Evolutionary conservation across 805 yeast species (phyloP), one percentile per base, ranked within the genome.

Genomic region (Dipodascus albidus): DNA sequence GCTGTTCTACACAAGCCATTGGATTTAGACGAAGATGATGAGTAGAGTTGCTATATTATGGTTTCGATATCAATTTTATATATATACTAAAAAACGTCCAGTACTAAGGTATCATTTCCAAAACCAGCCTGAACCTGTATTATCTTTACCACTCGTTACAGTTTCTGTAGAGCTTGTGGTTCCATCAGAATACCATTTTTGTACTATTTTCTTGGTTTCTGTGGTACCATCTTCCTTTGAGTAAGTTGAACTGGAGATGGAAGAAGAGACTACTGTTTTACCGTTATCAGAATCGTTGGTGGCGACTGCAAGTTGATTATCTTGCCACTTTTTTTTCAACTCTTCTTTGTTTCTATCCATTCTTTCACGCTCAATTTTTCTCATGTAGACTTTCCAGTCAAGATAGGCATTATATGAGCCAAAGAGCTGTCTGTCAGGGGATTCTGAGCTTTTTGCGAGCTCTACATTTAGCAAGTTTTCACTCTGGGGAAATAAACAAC

Each of bases 401-500:
- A 89, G 67, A 56, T 76, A 80, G 35, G 79, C 84, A 23, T 80
- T 80, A 64, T 78, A 83, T 52, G 79, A 83, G 22, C 73, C 72
- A 71, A 87, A 89, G 66, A 76, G 86, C 4, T 61, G 51, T 51
- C 56, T 27, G 52, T 67, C 64, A 33, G n/a, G 50, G 31, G n/a
- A 23, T 42, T 23, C 38, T 9, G 50, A 15, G 19, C 6, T 3
- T 15, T 15, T n/a, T 4, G 33, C 42, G n/a, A 42, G 38, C 31
- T 44, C 38, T 17, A 67, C 55, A 58, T 53, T 33, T 52, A 54
- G 41, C 15, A 38, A 14, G 20, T 38, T 38, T 17, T 14, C 44
- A 14, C 57, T 53, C 17, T 74, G 74, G 11, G 96, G 96, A 66
- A 90, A 84, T 48, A 91, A 70, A 69, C 98, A 91, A 63, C 90